Evolutionary conservation across 2,329 filamentous ascomycete genomes (phyloP), one percentile per base, ranked within the genome.

Genomic region (Pseudogymnoascus sp.): DNA sequence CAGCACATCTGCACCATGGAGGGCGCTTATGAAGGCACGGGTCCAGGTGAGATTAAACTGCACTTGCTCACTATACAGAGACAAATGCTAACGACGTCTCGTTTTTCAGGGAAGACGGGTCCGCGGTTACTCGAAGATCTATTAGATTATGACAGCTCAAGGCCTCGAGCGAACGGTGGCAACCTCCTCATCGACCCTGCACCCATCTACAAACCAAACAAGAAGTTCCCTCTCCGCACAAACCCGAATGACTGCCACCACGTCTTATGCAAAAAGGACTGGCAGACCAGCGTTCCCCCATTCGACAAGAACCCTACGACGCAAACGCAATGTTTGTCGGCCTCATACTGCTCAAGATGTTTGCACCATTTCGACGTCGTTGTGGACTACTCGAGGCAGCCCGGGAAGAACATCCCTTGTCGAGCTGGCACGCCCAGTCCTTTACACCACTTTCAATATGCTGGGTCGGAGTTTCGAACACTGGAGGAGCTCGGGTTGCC

Each of bases 281-380:
- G 77, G 52, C 84, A 87, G 71, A 83, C 80, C 61, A 71, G 75
- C 33, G 69, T 80, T 63, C 73, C 73, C 52, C 68, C 62, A 15
- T 71, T 74, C 9, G 78, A 80, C 62, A 70, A 73, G 31, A 69
- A 72, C 33, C 71, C 75, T 36, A 71, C 74, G 63, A 65, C 66
- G 33, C 64, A 71, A 5, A 78, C 78, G 2, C 70, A 77, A 55
- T 85, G 82, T 70, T 83, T 79, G 66, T 76, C 87, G 29, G 81
- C 85, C 13, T 79, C 84, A 3, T 79, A 84, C 66, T 90, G 87
- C 72, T 74, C 77, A 62, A 77, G 76, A 63, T 90, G 87, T 70
- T 81, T 83, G 60, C 78, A 79, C 68, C 86, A 89, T 72, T 74
- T 88, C 45, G 79, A 85, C 66, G 70, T 89, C 21, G 74, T 75